Base-by-base conservation (phyloP, 2,329 filamentous ascomycete species). In the Pyricularia sp. region DNA sequence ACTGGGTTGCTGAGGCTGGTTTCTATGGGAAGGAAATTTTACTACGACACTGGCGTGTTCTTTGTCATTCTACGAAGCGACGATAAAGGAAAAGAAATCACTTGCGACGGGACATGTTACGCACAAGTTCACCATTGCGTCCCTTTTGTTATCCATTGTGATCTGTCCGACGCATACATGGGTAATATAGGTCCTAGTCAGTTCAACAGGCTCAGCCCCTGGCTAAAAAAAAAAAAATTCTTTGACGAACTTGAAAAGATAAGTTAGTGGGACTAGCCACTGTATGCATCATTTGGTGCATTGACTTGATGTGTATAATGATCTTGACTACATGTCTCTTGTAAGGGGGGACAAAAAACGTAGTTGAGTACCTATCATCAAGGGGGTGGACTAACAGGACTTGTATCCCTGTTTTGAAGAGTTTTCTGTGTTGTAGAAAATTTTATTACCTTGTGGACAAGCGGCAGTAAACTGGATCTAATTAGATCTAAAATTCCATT, bases 1-100 rank as follows among this genome's bases (percentile, higher is more conserved):
- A 63, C 25, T 26, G 59, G 26, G 59, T 63, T 63, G 26, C 59
- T 14, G 59, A 30, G 26, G 59, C 59, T 63, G 59, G 59, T 63
- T 30, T 17, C 59, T 17, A 63, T 63, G 59, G 11, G 59, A 63
- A 17, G 59, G 59, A 63, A 63, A 63, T 63, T 63, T 28, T 63
- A 12, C 59, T 63, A 63, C 59, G 25, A 63, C 14, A 28, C 59
- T 63, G 59, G 59, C 59, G 59, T 28, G 23, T 63, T 63, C 59
- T 63, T 63, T 63, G 59, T 63, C 59, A 63, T 63, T 63, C 25
- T 63, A 63, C 59, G 59, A 63, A 63, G 59, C 59, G 59, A 63
- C 59, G 59, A 63, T 63, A 63, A 63, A 63, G 59, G 59, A 63
- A 63, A 63, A 63, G 25, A 63, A 63, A 63, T 63, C 59, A 63